Base-by-base conservation (phyloP, 768 basidiomycete genomes). In the Kwoniella bestiolae region DNA sequence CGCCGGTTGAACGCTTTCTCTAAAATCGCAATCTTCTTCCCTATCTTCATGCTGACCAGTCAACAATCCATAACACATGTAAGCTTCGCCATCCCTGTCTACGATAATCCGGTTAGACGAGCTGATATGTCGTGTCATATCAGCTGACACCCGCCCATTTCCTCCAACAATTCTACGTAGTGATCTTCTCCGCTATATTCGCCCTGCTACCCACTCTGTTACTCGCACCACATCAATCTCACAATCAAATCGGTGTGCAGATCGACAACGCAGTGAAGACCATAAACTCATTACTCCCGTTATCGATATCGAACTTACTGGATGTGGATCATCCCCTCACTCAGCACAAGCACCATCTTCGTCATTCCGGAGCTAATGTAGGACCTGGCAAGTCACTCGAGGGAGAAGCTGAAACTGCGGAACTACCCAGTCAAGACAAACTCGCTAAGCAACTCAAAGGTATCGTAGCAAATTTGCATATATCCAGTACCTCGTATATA, bases 1-100 rank as follows among this genome's bases (percentile, higher is more conserved):
- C 63, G 71, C 14, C 60, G 62, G 8, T 55, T 78, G 21, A 70
- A 67, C 3, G 65, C 65, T 2, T 69, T 70, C 14, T 65, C 70
- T 16, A 59, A 76, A 23, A 78, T 78, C 26, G 64, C 50, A 3
- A 35, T 78, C 4, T 76, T 78, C 66, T 72, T 73, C 35, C 70
- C 77, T 0, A 72, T 78, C 25, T 78, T 78, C 68, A 55, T 66
- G 9, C 41, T 75, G 38, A 78, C 77, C 2, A 38, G 47, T 45
- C 23, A 57, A 29, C 73, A 75, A 49, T 34, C 34, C 14, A 57
- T 72, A 34, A 66, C 66, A 11, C 8, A 46, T 41, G 72, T 72
- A 32, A 52, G 61, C 38, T n/a, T n/a, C n/a, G n/a, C n/a, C n/a
- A n/a, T n/a, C n/a, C n/a, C n/a, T n/a, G n/a, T n/a, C n/a, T n/a